phyloP scores from a whole-genome alignment of 768 basidiomycete species.

The Cystobasidiopsis lactophilus region DNA sequence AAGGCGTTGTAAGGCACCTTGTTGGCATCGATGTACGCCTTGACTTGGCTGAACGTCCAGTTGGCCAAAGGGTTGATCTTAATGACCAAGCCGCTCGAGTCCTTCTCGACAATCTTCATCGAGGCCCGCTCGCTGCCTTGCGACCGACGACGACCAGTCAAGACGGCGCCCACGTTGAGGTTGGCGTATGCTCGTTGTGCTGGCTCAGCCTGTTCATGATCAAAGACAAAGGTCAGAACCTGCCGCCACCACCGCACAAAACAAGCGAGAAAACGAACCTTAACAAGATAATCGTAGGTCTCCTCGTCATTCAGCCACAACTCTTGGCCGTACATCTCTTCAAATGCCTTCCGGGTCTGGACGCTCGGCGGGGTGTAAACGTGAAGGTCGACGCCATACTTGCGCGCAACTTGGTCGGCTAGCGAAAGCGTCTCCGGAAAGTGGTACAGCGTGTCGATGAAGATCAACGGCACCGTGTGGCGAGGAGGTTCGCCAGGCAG shows the following conservation, averaged over 20 bases:
- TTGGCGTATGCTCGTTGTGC: slow-evolving; percentile 65
- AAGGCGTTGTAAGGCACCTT: slow-evolving; percentile 71
- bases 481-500: slow-evolving; percentile 1
- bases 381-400: slow-evolving; percentile 49
- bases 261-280: slow-evolving; percentile 32
- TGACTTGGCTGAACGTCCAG: slow-evolving; percentile 67
- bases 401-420: slow-evolving; percentile 52
- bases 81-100: slow-evolving; percentile 53
- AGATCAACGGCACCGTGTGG: slow-evolving; percentile 52
- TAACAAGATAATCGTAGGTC: slow-evolving; percentile 74
- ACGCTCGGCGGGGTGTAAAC: slow-evolving; percentile 60
- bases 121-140: slow-evolving; percentile 76
- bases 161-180: slow-evolving; percentile 58
- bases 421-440: slow-evolving; percentile 80
- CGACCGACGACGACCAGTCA: slow-evolving; percentile 82
- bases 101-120: slow-evolving; percentile 69
- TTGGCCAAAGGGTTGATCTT: slow-evolving; percentile 84
- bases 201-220: slow-evolving; percentile 53
- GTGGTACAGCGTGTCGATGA: slow-evolving; percentile 90
- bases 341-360: slow-evolving; percentile 47
- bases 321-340: slow-evolving; percentile 49
- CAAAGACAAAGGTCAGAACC: background rate
- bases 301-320: slow-evolving; percentile 77
- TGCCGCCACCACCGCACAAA: background rate
- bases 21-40: slow-evolving; percentile 61